Base-by-base conservation (phyloP, 257 asterid genomes). In the Nicotiana attenuata region DNA sequence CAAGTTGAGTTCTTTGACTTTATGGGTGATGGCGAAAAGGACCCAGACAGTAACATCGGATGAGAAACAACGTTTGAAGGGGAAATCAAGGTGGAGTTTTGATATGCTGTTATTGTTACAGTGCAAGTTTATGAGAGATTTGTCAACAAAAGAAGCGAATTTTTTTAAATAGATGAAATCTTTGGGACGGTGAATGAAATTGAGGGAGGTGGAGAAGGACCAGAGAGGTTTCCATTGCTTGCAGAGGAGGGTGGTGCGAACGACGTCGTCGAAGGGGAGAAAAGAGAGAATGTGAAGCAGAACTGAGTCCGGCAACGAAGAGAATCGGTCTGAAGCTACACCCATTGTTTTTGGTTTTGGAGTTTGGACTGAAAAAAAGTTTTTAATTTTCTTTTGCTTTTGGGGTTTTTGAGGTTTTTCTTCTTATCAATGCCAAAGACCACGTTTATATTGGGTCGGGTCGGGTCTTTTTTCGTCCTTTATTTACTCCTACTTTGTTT, bases 241-340 rank as follows among this genome's bases (percentile, higher is more conserved):
- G 20, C 22, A 47, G 33, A 73, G 78, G 50, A 5, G 78, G 61
- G 22, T 45, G 33, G 60, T 22, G 7, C 38, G 78, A 45, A 24
- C 78, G 15, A 73, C 78, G 4, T 73, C 78, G 22, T 73, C 78
- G 22, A 73, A 73, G 7, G 78, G 78, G 56, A 73, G 78, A 73
- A 71, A 73, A 10, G 78, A 73, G 60, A 73, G 78, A 14, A 73
- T 73, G 22, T 73, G 78, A 73, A 73, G 60, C n/a, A 73, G 60
- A 73, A 47, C n/a, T 14, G 78, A 20, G 6, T 73, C 61, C 0
- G 78, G 78, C 3, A 73, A 73, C 16, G 78, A 73, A 73, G 61
- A 47, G n/a, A 73, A 73, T 73, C 78, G 60, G 41, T 73, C 78
- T 73, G 60, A 45, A 73, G 60, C 38, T 45, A 45, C 60, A 41